These are phyloP conservation scores for Botrytis porri DNA, from an alignment of 2,329 filamentous ascomycete genomes.

Conservation along the genomic window DNA sequence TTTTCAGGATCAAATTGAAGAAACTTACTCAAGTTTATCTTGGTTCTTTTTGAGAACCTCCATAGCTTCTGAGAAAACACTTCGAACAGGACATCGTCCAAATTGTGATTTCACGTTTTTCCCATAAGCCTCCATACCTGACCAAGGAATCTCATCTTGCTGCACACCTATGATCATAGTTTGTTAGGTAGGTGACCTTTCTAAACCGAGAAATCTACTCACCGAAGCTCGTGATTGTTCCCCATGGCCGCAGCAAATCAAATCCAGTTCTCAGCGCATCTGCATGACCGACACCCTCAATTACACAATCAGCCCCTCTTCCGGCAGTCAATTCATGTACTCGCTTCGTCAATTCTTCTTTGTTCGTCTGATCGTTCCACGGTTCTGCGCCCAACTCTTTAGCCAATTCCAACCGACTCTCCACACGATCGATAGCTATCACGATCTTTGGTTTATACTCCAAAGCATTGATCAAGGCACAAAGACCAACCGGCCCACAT, in stretches of 20 bases:
- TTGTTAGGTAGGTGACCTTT: background rate
- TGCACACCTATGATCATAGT: constrained; percentile 13
- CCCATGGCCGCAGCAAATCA: constrained; percentile 69
- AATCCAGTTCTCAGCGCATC: constrained; percentile 68
- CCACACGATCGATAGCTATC: constrained; percentile 76
- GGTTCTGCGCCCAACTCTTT: constrained; percentile 74
- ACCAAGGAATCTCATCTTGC: constrained; percentile 62
- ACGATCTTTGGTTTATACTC: constrained; percentile 72
- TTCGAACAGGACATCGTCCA: constrained; percentile 73
- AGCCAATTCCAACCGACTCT: constrained; percentile 71
- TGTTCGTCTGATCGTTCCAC: constrained; percentile 71
- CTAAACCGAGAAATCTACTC: background rate
- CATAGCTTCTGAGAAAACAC: constrained; percentile 66
- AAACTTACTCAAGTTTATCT: constrained; percentile 62
- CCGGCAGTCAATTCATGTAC: constrained; percentile 75
- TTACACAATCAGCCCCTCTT: constrained; percentile 78
- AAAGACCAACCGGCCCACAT: constrained; percentile 82
- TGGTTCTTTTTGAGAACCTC: constrained; percentile 64
- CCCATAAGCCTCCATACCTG: constrained; percentile 60
- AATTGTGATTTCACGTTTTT: constrained; percentile 72
- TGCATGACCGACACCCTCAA: constrained; percentile 73
- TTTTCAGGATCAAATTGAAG: background rate
- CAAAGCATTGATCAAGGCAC: constrained; percentile 74
- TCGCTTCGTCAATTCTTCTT: constrained; percentile 60
- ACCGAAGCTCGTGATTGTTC: constrained; percentile 54